phyloP scores from a whole-genome alignment of 495 filamentous ascomycete species.

The Peziza echinospora region DNA sequence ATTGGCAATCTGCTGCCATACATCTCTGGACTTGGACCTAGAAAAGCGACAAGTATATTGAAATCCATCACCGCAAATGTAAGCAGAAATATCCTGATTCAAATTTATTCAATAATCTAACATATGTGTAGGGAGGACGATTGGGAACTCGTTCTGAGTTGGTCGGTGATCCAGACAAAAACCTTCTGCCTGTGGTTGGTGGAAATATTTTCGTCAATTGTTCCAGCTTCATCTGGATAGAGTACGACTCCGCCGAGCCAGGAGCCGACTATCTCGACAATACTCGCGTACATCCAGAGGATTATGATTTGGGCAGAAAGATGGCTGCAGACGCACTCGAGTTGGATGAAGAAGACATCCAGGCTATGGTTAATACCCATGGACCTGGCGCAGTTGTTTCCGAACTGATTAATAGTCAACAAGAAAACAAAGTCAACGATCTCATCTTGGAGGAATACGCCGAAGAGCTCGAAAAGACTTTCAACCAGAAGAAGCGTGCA shows the following conservation, averaged over 20 bases:
- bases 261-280: conserved; percentile 84
- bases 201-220: conserved; percentile 88
- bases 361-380: conserved; percentile 73
- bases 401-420: conserved; percentile 61
- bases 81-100: conserved; percentile 5
- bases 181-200: conserved; percentile 56
- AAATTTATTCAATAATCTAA: too few relatives aligned
- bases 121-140: too few relatives aligned
- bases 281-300: conserved; percentile 89
- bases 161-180: conserved; percentile 60
- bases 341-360: conserved; percentile 91
- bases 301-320: conserved; percentile 90
- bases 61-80: conserved; percentile 51
- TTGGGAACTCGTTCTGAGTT: conserved; percentile 67
- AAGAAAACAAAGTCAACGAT: conserved; percentile 86
- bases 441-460: conserved; percentile 92
- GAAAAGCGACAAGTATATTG: conserved; percentile 68
- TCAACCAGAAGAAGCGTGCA: conserved; percentile 82
- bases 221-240: conserved; percentile 79
- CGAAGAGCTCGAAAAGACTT: conserved; percentile 78
- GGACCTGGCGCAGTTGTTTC: conserved; percentile 76
- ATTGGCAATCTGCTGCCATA: conserved; percentile 76
- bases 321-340: conserved; percentile 95
- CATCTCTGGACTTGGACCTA: conserved; percentile 76
- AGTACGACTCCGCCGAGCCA: conserved; percentile 56